These are phyloP conservation scores for Fagus sylvatica DNA, from an alignment of 306 rosid species.

Conservation along the genomic window DNA sequence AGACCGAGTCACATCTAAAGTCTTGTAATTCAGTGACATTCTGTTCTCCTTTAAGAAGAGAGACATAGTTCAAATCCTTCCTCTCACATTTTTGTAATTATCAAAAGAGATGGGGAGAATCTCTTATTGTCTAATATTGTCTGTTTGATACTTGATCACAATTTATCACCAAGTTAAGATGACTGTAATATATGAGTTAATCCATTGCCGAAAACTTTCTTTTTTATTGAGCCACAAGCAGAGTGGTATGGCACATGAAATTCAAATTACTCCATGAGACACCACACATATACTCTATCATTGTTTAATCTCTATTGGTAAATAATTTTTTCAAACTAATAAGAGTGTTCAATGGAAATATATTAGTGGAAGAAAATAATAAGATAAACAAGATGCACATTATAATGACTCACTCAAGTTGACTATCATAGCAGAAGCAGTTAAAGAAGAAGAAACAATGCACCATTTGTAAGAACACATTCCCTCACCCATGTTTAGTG, in stretches of 20 bases:
- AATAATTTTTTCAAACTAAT: neutral
- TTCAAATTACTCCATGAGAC: slow-evolving; percentile 1
- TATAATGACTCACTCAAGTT: slow-evolving; percentile 29
- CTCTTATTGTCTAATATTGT: no score
- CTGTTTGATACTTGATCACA: no score
- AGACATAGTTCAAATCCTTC: no score
- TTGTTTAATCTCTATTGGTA: neutral
- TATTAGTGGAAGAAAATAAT: neutral
- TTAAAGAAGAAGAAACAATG: slow-evolving; percentile 34
- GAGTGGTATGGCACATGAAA: slow-evolving; percentile 14
- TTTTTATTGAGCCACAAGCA: neutral
- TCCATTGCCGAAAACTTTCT: neutral
- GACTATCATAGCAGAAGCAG: slow-evolving; percentile 29
- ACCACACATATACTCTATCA: neutral
- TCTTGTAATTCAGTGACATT: no score
- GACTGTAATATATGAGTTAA: neutral
- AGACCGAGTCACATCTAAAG: no score
- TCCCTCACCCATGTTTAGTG: slow-evolving; percentile 82
- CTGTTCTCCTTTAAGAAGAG: no score
- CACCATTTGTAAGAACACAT: slow-evolving; percentile 44
- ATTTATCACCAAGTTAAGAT: no score
- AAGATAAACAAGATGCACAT: no score
- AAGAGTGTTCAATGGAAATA: slow-evolving; percentile 2
- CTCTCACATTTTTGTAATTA: no score
- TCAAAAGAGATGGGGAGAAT: no score